phyloP scores from a whole-genome alignment of 2,329 filamentous ascomycete species.

The Fusarium nygamai region DNA sequence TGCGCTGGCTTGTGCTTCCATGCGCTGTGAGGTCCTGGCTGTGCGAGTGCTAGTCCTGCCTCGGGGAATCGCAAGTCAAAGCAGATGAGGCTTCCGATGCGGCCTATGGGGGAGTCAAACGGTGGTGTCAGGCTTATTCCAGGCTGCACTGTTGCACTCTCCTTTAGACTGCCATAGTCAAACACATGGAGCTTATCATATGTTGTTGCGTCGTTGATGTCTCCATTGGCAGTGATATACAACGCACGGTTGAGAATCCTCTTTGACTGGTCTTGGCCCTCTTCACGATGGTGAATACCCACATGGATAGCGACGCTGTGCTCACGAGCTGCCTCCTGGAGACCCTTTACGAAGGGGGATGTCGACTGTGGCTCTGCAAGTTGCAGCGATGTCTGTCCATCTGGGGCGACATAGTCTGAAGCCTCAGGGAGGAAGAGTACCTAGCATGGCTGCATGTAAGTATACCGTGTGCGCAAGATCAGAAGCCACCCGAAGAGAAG shows the following conservation, averaged over 20 bases:
- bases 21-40: constrained; percentile 46
- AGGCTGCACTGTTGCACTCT: constrained; percentile 71
- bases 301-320: constrained; percentile 80
- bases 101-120: constrained; percentile 78
- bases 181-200: constrained; percentile 96
- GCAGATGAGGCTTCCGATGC: constrained; percentile 84
- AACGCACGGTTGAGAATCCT: constrained; percentile 63
- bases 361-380: constrained; percentile 73
- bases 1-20: constrained; percentile 64
- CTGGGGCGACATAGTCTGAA: constrained; percentile 83
- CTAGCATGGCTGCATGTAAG: constrained; percentile 50
- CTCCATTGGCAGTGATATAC: constrained; percentile 59
- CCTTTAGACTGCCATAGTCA: constrained; percentile 67
- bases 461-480: constrained; percentile 36
- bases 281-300: constrained; percentile 79
- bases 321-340: constrained; percentile 73
- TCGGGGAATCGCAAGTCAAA: constrained; percentile 92
- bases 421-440: constrained; percentile 93
- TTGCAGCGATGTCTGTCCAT: constrained; percentile 72
- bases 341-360: constrained; percentile 79
- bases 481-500: constrained; percentile 8
- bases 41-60: constrained; percentile 72
- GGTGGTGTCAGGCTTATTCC: constrained; percentile 73
- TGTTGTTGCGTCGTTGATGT: constrained; percentile 51
- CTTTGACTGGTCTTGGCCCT: constrained; percentile 25